Conservation (phyloP, 2,329 filamentous ascomycete species). For the Ceratocystis variospora region DNA sequence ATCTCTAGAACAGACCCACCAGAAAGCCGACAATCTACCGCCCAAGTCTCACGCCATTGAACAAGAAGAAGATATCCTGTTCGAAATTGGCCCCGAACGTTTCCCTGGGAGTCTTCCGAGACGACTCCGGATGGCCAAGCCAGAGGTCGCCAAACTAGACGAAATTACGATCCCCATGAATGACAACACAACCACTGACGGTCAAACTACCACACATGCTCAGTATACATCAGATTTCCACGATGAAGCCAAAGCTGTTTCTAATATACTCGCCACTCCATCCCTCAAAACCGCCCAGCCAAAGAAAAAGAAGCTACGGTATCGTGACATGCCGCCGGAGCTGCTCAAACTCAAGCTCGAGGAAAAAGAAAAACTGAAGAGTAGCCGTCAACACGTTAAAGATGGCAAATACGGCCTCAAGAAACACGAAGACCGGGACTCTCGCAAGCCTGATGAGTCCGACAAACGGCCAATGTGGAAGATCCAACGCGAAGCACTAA, state of each 20-base stretch:
- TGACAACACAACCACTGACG: not conserved
- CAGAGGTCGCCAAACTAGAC: not conserved
- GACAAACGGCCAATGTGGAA: constrained; percentile 44
- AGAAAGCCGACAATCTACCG: not conserved
- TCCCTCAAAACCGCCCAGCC: constrained; percentile 6
- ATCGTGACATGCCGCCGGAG: not conserved
- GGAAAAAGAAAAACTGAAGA: not conserved
- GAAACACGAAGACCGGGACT: not conserved
- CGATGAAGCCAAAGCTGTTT: not conserved
- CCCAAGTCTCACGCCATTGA: not conserved
- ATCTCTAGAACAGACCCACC: not conserved
- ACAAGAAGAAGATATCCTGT: constrained; percentile 1
- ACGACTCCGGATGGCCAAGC: not conserved
- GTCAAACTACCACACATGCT: not conserved
- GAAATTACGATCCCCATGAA: not conserved
- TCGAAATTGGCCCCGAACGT: not conserved
- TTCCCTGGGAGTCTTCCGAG: not conserved
- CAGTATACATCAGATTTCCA: not conserved
- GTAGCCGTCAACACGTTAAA: not conserved
- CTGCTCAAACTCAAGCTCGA: not conserved
- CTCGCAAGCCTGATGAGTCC: not conserved
- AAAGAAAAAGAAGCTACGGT: constrained; percentile 12
- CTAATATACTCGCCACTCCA: constrained; percentile 6
- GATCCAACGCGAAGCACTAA: constrained; percentile 58
- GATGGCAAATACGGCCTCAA: not conserved